Evolutionary conservation across 1,284 basidiomycete genomes (phyloP).

Genomic region (Pseudozyma sp.): DNA sequence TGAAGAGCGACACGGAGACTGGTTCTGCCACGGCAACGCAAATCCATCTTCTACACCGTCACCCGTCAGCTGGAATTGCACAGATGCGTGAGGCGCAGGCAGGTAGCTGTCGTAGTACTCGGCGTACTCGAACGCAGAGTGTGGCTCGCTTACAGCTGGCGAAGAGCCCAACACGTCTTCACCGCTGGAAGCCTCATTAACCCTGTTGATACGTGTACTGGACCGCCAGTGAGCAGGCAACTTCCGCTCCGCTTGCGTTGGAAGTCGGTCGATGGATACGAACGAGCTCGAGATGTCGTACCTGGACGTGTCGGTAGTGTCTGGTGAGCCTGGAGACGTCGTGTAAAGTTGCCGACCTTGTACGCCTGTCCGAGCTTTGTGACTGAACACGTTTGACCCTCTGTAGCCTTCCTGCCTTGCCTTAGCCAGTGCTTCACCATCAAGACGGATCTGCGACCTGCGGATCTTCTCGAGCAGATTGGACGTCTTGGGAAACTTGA

Average conservation of each 20-base stretch:
- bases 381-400: neutral
- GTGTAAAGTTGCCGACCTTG: neutral
- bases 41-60: slow-evolving; percentile 3
- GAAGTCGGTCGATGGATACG: neutral
- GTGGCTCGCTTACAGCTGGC: slow-evolving; percentile 16
- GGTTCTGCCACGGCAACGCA: slow-evolving; percentile 12
- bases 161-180: slow-evolving; percentile 7
- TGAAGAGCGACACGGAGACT: slow-evolving; percentile 26
- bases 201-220: slow-evolving; percentile 1
- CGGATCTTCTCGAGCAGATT: slow-evolving; percentile 29
- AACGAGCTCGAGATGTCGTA: slow-evolving; percentile 8
- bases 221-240: slow-evolving; percentile 29
- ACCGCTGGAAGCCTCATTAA: neutral
- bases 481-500: slow-evolving; percentile 22
- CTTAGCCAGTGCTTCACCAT: slow-evolving; percentile 25
- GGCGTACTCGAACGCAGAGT: slow-evolving; percentile 36
- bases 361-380: neutral
- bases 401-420: slow-evolving; percentile 8
- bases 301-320: neutral
- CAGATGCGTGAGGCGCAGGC: neutral
- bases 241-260: neutral
- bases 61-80: neutral
- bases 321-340: neutral
- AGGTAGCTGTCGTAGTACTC: slow-evolving; percentile 24
- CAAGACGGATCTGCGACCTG: slow-evolving; percentile 29